phyloP scores from a whole-genome alignment of 2,329 filamentous ascomycete species.

The Scleromitrula shiraiana region DNA sequence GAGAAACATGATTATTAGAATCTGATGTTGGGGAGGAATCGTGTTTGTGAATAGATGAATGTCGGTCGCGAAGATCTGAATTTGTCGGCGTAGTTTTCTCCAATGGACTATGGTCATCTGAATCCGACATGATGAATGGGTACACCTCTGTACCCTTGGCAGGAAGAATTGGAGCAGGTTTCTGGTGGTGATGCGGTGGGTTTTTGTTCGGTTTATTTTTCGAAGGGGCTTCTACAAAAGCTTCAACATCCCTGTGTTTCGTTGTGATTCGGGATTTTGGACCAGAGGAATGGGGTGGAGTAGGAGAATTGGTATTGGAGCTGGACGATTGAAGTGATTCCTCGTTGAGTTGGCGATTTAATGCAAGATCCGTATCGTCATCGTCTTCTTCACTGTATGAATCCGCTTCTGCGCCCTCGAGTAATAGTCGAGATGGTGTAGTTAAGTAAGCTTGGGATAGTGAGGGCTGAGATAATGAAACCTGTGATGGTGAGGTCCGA shows the following conservation, averaged over 20 bases:
- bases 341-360: slow-evolving; percentile 14
- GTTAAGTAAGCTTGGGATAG: slow-evolving; percentile 19
- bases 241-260: no score
- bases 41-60: neutral
- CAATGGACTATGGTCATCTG: neutral
- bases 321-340: slow-evolving; percentile 5
- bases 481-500: neutral
- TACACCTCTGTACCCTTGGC: slow-evolving; percentile 5
- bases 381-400: slow-evolving; percentile 14
- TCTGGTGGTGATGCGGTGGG: neutral
- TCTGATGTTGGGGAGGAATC: slow-evolving; percentile 1
- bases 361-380: slow-evolving; percentile 12
- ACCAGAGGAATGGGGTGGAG: no score
- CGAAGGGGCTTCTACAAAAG: neutral
- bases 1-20: no score
- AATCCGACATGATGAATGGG: neutral
- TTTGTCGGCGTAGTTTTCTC: neutral
- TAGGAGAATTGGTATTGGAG: neutral
- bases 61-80: neutral
- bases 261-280: no score
- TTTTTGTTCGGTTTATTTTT: neutral
- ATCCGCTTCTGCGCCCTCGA: slow-evolving; percentile 8
- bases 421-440: slow-evolving; percentile 15
- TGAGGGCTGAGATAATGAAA: slow-evolving; percentile 16
- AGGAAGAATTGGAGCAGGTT: slow-evolving; percentile 6